Percentiles rank a stretch among this genome's conserved stretches.
Conservation (phyloP, 2,329 filamentous ascomycete genomes). For the Gaeumannomyces sp. region DNA sequence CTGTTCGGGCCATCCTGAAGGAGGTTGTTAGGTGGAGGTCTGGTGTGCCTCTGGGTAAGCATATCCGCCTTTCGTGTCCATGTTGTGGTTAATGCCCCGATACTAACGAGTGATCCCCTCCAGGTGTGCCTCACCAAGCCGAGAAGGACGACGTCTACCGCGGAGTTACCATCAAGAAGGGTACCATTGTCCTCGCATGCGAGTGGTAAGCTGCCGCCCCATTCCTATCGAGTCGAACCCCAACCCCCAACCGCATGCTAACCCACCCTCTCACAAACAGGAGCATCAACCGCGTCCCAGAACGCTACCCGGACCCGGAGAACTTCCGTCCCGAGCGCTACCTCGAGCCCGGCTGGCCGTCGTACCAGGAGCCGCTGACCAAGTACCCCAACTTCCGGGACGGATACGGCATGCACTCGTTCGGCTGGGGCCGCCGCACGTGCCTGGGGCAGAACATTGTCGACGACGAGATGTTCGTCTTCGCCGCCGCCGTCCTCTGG, state of each 20-base stretch:
- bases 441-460: conserved; percentile 59
- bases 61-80: not conserved
- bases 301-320: conserved; percentile 58
- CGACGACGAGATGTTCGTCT: conserved; percentile 51
- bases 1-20: conserved; percentile 48
- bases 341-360: conserved; percentile 56
- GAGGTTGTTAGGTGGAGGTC: conserved; percentile 54
- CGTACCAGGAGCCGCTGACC: conserved; percentile 58
- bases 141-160: conserved; percentile 39
- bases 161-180: conserved; percentile 41
- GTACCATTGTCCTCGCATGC: conserved; percentile 42
- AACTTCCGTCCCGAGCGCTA: conserved; percentile 57
- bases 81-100: not conserved
- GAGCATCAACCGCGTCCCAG: conserved; percentile 51
- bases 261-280: conserved; percentile 22
- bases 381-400: conserved; percentile 57
- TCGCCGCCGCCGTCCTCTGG: conserved; percentile 42
- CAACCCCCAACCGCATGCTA: not conserved
- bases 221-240: not conserved
- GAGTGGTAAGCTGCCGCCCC: conserved; percentile 35
- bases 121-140: conserved; percentile 43
- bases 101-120: not conserved
- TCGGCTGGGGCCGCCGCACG: conserved; percentile 57
- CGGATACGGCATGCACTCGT: conserved; percentile 53
- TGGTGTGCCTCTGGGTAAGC: conserved; percentile 43